These are phyloP conservation scores for Talaromyces amestolkiae DNA, from an alignment of 2,329 filamentous ascomycete genomes.

Conservation along the genomic window DNA sequence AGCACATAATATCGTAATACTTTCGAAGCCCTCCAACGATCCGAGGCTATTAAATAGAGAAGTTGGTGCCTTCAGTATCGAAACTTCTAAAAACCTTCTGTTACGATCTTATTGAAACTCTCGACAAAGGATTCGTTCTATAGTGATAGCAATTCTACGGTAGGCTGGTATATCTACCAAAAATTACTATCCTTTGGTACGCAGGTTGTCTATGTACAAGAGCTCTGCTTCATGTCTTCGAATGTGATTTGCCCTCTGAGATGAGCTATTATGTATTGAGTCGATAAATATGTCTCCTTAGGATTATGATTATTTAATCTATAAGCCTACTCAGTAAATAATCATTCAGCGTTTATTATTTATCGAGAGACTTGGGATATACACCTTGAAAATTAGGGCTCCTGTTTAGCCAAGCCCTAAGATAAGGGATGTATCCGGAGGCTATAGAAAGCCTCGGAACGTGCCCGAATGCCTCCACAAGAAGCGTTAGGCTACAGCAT, in stretches of 20 bases:
- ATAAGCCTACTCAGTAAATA: too few relatives aligned
- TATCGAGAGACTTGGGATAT: too few relatives aligned
- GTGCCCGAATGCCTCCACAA: not conserved
- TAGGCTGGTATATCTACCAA: not conserved
- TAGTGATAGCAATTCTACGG: too few relatives aligned
- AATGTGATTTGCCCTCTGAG: not conserved
- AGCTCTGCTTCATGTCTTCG: not conserved
- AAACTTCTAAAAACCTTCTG: not conserved
- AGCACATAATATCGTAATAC: not conserved
- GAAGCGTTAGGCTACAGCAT: not conserved
- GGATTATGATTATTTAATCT: not conserved
- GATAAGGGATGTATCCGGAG: not conserved
- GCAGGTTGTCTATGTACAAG: not conserved
- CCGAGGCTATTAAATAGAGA: not conserved
- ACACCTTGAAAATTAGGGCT: not conserved
- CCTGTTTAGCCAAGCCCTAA: not conserved
- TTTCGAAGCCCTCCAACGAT: not conserved
- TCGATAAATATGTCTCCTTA: not conserved
- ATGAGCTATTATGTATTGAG: not conserved
- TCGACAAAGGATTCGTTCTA: not conserved
- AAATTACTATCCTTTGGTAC: not conserved
- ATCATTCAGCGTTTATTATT: too few relatives aligned
- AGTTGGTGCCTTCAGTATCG: not conserved
- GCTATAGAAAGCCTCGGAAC: not conserved
- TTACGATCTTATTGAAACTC: not conserved